Evolutionary conservation across 345 rosid genomes (phyloP).

Genomic region (Hevea brasiliensis): DNA sequence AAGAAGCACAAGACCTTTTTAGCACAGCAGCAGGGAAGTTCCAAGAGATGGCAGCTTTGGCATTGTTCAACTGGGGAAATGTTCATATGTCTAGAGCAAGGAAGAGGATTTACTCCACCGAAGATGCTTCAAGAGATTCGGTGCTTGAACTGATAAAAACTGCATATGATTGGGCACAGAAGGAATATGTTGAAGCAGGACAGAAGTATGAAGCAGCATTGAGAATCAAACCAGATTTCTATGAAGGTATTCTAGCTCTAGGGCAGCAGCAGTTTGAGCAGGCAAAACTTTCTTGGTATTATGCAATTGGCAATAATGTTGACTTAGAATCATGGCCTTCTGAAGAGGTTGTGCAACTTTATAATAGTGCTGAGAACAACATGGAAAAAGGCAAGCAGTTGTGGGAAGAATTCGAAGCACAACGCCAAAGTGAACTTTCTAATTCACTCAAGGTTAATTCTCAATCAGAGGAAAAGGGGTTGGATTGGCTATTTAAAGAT

Average conservation of each 20-base stretch:
- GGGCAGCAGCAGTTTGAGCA: conserved; percentile 84
- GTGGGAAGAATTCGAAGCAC: conserved; percentile 58
- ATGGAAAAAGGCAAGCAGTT: conserved; percentile 65
- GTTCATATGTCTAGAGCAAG: conserved; percentile 81
- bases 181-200: conserved; percentile 57
- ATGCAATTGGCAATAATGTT: conserved; percentile 52
- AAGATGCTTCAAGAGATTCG: conserved; percentile 56
- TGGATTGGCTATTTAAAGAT: conserved; percentile 45
- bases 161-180: conserved; percentile 59
- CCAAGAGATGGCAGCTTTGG: conserved; percentile 83
- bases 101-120: conserved; percentile 55
- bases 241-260: conserved; percentile 64
- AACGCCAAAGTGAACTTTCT: conserved; percentile 29
- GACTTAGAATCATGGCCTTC: conserved; percentile 69
- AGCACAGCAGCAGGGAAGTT: conserved; percentile 70
- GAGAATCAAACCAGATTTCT: conserved; percentile 74
- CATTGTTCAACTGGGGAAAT: conserved; percentile 86
- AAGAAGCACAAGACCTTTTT: conserved; percentile 75
- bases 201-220: conserved; percentile 70
- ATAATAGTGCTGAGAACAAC: conserved; percentile 67
- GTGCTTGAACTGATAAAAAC: conserved; percentile 47
- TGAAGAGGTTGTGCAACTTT: conserved; percentile 50
- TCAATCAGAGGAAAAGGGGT: conserved; percentile 31
- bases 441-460: conserved; percentile 21
- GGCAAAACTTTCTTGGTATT: conserved; percentile 89